Percentiles rank a stretch among this genome's conserved stretches.
Conservation (phyloP, 345 rosid species). For the Populus davidiana region DNA sequence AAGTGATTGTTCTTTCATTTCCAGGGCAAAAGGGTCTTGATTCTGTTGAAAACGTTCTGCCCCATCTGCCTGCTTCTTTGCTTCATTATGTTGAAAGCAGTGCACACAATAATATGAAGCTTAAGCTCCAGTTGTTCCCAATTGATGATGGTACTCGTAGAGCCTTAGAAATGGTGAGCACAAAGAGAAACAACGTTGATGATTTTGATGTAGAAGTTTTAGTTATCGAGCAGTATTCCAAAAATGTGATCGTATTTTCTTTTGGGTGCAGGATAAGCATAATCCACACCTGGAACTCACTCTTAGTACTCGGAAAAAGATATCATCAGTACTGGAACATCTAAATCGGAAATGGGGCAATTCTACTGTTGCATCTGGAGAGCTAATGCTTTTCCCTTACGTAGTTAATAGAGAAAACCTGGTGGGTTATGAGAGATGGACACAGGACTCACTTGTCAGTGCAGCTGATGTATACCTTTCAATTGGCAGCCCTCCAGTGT, state of each 20-base stretch:
- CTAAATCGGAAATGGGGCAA: slow-evolving; percentile 92
- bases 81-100: slow-evolving; percentile 51
- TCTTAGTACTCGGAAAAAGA: slow-evolving; percentile 86
- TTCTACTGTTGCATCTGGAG: slow-evolving; percentile 77
- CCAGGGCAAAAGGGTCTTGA: slow-evolving; percentile 44
- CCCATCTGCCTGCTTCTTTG: slow-evolving; percentile 41
- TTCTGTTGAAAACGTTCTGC: slow-evolving; percentile 39
- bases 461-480: slow-evolving; percentile 73
- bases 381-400: slow-evolving; percentile 79
- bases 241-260: slow-evolving; percentile 22
- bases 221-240: slow-evolving; percentile 8
- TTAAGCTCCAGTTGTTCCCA: slow-evolving; percentile 95
- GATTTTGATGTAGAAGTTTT: slow-evolving; percentile 16
- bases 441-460: slow-evolving; percentile 58
- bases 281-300: slow-evolving; percentile 98
- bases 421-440: slow-evolving; percentile 65
- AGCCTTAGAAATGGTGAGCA: slow-evolving; percentile 83
- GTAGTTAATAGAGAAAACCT: slow-evolving; percentile 59
- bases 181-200: slow-evolving; percentile 15
- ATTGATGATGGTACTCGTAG: slow-evolving; percentile 84
- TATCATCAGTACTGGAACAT: slow-evolving; percentile 94
- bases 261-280: slow-evolving; percentile 73
- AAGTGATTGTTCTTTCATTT: slow-evolving; percentile 16
- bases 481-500: slow-evolving; percentile 71
- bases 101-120: slow-evolving; percentile 51